Evolutionary conservation across 805 yeast genomes (phyloP).

Genomic region (Candida koratica): DNA sequence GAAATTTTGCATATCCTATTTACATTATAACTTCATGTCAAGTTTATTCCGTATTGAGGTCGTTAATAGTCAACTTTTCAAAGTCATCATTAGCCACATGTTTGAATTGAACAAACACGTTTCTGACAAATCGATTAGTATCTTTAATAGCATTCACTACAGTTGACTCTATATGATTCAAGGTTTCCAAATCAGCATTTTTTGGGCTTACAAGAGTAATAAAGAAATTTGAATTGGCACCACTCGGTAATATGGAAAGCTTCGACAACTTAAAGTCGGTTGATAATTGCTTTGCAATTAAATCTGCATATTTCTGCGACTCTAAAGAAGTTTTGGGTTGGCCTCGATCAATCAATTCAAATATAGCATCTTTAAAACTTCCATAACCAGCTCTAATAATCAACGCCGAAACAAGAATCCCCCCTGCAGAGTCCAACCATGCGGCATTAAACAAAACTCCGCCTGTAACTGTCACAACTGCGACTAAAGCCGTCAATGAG

Average conservation of each 20-base stretch:
- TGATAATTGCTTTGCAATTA: slow-evolving; percentile 29
- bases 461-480: slow-evolving; percentile 79
- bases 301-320: slow-evolving; percentile 39
- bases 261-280: slow-evolving; percentile 33
- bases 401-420: slow-evolving; percentile 75
- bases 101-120: slow-evolving; percentile 22
- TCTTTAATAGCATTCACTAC: slow-evolving; percentile 32
- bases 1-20: background rate
- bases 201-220: slow-evolving; percentile 24
- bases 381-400: slow-evolving; percentile 81
- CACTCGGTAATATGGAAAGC: slow-evolving; percentile 50
- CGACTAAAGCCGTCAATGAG: slow-evolving; percentile 86
- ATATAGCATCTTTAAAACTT: slow-evolving; percentile 64
- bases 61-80: slow-evolving; percentile 6
- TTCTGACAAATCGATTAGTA: slow-evolving; percentile 42
- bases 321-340: slow-evolving; percentile 48
- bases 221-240: slow-evolving; percentile 50
- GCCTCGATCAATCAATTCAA: slow-evolving; percentile 77
- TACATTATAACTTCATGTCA: no score
- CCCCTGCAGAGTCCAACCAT: slow-evolving; percentile 93
- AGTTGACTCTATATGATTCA: slow-evolving; percentile 29
- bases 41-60: slow-evolving; percentile 8
- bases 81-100: slow-evolving; percentile 5
- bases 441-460: slow-evolving; percentile 74
- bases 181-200: slow-evolving; percentile 24